Evolutionary conservation across 2,329 filamentous ascomycete genomes (phyloP), one percentile per base, ranked within the genome.

Genomic region (Apiospora saccharicola): DNA sequence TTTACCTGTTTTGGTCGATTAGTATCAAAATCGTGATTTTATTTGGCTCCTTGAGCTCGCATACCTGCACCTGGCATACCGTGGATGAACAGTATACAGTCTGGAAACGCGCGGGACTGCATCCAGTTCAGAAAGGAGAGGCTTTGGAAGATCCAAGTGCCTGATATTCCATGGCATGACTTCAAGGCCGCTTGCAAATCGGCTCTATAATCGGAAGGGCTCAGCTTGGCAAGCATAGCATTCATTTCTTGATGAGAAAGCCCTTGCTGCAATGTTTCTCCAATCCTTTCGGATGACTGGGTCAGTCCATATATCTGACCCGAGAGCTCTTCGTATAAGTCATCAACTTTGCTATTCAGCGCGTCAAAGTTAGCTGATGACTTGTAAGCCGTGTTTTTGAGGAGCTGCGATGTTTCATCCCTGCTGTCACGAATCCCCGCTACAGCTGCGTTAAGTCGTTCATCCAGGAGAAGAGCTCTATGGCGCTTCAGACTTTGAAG

Each of bases 401-500:
- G 14, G 13, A 34, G 22, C 3, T 64, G 6, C 13, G 34, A 1
- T 12, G 71, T 47, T 43, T 16, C 34, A 14, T 68, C 34, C 22
- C 73, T 53, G 34, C 69, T 24, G 0, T 72, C 37, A 69, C 69
- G 73, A 4, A 76, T 68, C 16, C 72, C 74, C 34, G 61, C 26
- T 19, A 72, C 34, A 16, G 72, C 64, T 24, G 72, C 73, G n/a
- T 73, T 74, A 2, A 76, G 41, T 68, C 69, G 72, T 43, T 74
- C 71, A 19, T 76, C 76, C 0, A n/a, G 64, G 0, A 78, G 70
- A 14, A 77, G 69, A 5, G 68, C 57, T 19, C 73, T 68, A 24
- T 77, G 75, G 1, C 75, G 74, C 61, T 75, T 76, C 3, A 78
- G 70, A 37, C 75, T 76, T 30, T 75, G 71, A 19, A 76, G 44